Evolutionary conservation across 2,329 filamentous ascomycete genomes (phyloP), one percentile per base, ranked within the genome.

Genomic region (Penicillium sp.): DNA sequence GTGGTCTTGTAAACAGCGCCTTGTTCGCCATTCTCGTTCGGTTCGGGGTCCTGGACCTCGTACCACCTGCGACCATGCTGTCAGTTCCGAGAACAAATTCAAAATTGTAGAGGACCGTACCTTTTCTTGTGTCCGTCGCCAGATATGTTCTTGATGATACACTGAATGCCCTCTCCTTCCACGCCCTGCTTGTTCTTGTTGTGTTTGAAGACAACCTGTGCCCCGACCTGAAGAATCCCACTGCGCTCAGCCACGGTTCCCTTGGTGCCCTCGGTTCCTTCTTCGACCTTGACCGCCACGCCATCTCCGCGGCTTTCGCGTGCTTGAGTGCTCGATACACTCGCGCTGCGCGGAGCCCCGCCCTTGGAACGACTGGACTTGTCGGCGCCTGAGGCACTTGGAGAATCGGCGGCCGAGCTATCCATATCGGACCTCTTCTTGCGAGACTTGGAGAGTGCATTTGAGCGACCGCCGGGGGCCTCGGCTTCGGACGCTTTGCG

Each of bases 11-110:
- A 91, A 27, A 78, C 72, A 14, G 74, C 74, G 2, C 77, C 76
- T 61, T 87, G 81, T 61, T 84, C 85, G 63, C 79, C 84, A 62
- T 77, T 82, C 66, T 82, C 83, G 63, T 90, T 89, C 1, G 88
- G 87, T 65, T 90, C 88, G 27, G 88, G 86, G 64, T 92, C 89
- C 62, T 90, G 83, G 22, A 92, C 88, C 68, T 88, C 87, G 73
- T 92, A 92, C 40, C 87, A 57, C 9, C 55, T 53, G 40, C 24
- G 35, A 31, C 43, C 36, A 55, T 18, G 18, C 18, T 38, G 48
- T 60, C 46, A 60, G 58, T 57, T 49, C 16, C 9, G 13, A 9
- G 9, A 36, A 48, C 38, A 30, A 14, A 20, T 44, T 38, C 31
- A 25, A 31, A 44, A 24, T 31, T 47, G 40, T n/a, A 44, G 25